Conservation (phyloP, 352 stramenopile genomes). For the Pythium angustatum region DNA sequence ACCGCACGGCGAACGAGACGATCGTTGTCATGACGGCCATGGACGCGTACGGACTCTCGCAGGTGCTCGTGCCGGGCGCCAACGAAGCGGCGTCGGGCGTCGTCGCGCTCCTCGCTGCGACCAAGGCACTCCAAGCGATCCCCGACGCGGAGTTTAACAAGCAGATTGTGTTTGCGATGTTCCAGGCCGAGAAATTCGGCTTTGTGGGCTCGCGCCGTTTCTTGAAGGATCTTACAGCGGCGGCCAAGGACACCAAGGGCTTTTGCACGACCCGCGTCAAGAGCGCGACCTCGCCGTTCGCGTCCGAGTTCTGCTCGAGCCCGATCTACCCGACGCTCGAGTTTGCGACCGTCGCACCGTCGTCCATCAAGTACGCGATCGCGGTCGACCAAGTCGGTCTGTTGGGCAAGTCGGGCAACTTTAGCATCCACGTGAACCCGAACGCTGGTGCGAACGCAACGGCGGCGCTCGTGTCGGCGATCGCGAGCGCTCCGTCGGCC, state of each 20-base stretch:
- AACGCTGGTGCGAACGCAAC: conserved; percentile 39
- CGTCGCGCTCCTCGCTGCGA: conserved; percentile 72
- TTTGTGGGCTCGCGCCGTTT: conserved; percentile 85
- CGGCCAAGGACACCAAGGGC: conserved; percentile 43
- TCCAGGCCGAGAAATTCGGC: conserved; percentile 80
- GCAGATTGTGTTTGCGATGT: conserved; percentile 79
- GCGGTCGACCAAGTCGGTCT: conserved; percentile 79
- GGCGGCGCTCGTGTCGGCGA: conserved; percentile 45
- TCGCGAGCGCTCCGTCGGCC: conserved; percentile 52
- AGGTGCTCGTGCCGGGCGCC: conserved; percentile 67
- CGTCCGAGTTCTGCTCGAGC: conserved; percentile 61
- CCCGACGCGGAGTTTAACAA: conserved; percentile 66
- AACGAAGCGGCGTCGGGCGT: conserved; percentile 76
- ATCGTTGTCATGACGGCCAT: conserved; percentile 79
- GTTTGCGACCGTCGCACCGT: conserved; percentile 59
- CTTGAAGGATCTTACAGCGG: conserved; percentile 60
- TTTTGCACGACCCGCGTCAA: conserved; percentile 54
- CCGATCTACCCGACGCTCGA: conserved; percentile 66
- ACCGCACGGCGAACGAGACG: conserved; percentile 48
- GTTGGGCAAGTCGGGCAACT: conserved; percentile 50
- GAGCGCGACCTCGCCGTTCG: conserved; percentile 54
- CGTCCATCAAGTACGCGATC: conserved; percentile 68
- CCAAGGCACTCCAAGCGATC: conserved; percentile 65
- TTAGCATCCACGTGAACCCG: conserved; percentile 73
- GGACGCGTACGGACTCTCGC: conserved; percentile 71